phyloP scores from a whole-genome alignment of 163 green algal genomes.

The Trebouxiophyceae sp. region DNA sequence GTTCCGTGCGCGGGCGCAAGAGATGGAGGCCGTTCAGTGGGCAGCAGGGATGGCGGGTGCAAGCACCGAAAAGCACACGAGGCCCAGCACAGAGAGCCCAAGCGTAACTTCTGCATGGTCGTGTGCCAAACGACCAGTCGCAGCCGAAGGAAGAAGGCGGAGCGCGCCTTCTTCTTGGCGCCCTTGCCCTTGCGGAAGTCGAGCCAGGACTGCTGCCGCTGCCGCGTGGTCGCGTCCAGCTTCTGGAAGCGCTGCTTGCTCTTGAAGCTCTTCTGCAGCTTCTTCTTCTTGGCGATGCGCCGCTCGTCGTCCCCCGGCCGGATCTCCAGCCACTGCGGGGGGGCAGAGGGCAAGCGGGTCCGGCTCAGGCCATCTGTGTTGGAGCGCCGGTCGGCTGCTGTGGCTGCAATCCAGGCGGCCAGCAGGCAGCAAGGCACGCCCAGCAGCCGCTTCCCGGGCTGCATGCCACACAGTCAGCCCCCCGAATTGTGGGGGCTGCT shows the following conservation, averaged over 20 bases:
- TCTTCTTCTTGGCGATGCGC: slow-evolving; percentile 70
- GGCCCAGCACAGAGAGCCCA: no score
- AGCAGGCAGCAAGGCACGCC: neutral
- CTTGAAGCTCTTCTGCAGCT: slow-evolving; percentile 85
- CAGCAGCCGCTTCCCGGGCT: neutral
- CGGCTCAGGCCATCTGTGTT: neutral
- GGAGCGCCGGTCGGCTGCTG: no score
- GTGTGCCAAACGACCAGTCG: no score
- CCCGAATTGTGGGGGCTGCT: neutral
- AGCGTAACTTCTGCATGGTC: no score
- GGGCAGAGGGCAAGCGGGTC: neutral
- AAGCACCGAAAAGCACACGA: no score
- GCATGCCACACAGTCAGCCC: neutral
- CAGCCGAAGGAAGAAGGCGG: no score
- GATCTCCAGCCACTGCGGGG: slow-evolving; percentile 70
- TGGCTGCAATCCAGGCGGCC: neutral
- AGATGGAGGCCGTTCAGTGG: no score
- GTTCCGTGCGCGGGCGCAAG: no score
- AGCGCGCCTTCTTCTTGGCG: slow-evolving; percentile 61
- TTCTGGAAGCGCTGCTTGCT: slow-evolving; percentile 73
- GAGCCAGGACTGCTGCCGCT: slow-evolving; percentile 30
- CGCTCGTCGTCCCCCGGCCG: slow-evolving; percentile 76
- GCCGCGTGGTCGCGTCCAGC: slow-evolving; percentile 62
- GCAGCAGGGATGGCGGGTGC: no score
- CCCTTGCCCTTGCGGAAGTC: slow-evolving; percentile 67